phyloP scores from a whole-genome alignment of 495 filamentous ascomycete genomes.

The Aspergillus bridgeri region DNA sequence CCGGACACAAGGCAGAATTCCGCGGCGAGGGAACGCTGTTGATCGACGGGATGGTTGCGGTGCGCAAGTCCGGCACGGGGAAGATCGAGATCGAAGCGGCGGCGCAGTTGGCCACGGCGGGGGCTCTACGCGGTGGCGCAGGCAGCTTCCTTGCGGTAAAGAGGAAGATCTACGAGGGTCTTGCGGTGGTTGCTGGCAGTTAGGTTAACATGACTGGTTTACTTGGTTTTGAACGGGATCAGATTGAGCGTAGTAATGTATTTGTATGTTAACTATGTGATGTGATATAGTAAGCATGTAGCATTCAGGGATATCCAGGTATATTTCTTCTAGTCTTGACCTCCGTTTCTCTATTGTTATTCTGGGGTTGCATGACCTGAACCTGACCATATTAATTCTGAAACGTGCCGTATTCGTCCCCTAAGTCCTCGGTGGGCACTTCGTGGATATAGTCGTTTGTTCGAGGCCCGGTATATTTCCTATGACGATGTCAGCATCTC shows the following conservation, averaged over 20 bases:
- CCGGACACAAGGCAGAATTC: slow-evolving; percentile 88
- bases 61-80: slow-evolving; percentile 82
- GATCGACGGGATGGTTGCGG: slow-evolving; percentile 81
- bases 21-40: slow-evolving; percentile 88
- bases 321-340: too few species aligned
- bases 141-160: slow-evolving; percentile 74
- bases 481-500: slow-evolving; percentile 13
- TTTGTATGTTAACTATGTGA: background rate
- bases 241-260: background rate
- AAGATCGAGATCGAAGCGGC: slow-evolving; percentile 87
- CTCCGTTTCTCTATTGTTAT: background rate
- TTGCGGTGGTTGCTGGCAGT: slow-evolving; percentile 74
- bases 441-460: slow-evolving; percentile 47
- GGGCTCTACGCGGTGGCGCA: slow-evolving; percentile 32
- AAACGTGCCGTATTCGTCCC: slow-evolving; percentile 23
- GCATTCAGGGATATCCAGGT: background rate
- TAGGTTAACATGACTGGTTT: slow-evolving; percentile 27
- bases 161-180: slow-evolving; percentile 75
- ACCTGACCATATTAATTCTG: background rate
- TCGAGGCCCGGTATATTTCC: slow-evolving; percentile 54
- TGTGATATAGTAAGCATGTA: background rate
- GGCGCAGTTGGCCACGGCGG: slow-evolving; percentile 39
- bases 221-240: background rate
- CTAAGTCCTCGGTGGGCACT: slow-evolving; percentile 34
- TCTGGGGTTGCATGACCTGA: background rate